Conservation (phyloP, 768 basidiomycete species). For the Calocera cornea region DNA sequence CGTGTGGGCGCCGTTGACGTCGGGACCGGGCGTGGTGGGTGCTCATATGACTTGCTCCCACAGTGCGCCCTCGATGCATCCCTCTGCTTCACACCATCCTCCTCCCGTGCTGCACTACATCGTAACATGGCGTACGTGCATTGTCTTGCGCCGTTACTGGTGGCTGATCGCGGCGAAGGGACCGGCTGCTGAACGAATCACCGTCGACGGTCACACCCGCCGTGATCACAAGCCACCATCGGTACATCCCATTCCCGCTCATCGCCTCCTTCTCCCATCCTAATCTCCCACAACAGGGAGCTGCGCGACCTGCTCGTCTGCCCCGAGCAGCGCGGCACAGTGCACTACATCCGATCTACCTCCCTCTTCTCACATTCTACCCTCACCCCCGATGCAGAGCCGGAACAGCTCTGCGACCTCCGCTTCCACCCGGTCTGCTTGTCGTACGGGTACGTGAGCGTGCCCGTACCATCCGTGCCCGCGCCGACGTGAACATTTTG, state of each 20-base stretch:
- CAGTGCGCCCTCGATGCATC: not conserved
- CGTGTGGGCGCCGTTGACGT: not conserved
- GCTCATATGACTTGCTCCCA: not conserved
- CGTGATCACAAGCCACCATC: not conserved
- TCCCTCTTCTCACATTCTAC: constrained; percentile 53
- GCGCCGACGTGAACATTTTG: not conserved
- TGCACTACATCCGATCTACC: constrained; percentile 44
- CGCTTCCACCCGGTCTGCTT: not conserved
- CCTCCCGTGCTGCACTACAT: too few relatives aligned
- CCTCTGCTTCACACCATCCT: too few relatives aligned
- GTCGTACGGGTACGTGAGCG: not conserved
- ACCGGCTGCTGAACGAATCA: not conserved
- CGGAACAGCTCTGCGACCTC: not conserved
- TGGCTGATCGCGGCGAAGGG: not conserved
- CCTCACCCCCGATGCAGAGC: constrained; percentile 33
- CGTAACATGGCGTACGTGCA: not conserved
- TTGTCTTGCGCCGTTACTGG: too few relatives aligned
- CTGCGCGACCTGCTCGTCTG: constrained; percentile 67
- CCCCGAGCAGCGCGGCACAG: constrained; percentile 48
- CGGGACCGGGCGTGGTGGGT: not conserved
- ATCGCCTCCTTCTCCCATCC: not conserved
- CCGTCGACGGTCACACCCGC: not conserved
- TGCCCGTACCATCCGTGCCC: not conserved
- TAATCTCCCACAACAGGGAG: constrained; percentile 33
- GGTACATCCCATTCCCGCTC: not conserved